A percentile compares a stretch with the other conserved stretches of the same genome.
Evolutionary conservation across 352 stramenopile genomes (phyloP).

Genomic region (Phytophthora brassicae): DNA sequence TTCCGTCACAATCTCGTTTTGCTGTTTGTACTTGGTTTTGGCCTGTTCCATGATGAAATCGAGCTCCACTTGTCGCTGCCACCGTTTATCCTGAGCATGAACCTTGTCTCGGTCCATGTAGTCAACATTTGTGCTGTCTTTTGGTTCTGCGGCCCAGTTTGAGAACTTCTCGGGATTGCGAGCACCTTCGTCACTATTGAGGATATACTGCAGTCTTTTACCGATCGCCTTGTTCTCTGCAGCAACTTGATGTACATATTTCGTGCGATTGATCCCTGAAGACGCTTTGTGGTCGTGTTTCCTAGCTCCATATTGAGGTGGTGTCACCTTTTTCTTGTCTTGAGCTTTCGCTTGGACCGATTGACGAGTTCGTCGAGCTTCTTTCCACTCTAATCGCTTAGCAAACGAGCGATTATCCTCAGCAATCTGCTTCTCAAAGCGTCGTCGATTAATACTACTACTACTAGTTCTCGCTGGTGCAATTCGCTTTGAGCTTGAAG

Average conservation of each 20-base stretch:
- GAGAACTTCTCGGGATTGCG: conserved; percentile 20
- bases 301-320: conserved; percentile 43
- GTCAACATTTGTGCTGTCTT: conserved; percentile 27
- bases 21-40: conserved; percentile 59
- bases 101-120: conserved; percentile 53
- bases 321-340: conserved; percentile 36
- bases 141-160: conserved; percentile 28
- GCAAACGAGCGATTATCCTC: conserved; percentile 59
- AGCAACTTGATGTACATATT: conserved; percentile 52
- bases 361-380: conserved; percentile 31
- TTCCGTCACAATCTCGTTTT: conserved; percentile 53
- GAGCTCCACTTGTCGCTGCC: conserved; percentile 45
- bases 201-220: conserved; percentile 50
- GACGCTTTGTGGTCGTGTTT: conserved; percentile 58
- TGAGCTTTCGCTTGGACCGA: conserved; percentile 40
- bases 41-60: conserved; percentile 63
- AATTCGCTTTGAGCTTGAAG: conserved; percentile 4
- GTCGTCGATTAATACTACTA: conserved; percentile 56
- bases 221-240: conserved; percentile 58
- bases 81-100: conserved; percentile 44
- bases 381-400: conserved; percentile 49
- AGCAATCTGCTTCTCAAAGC: conserved; percentile 58
- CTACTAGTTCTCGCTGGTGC: conserved; percentile 45
- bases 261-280: conserved; percentile 60
- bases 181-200: conserved; percentile 18